phyloP scores from a whole-genome alignment of 257 asterid species.

The Solanum tacnaense region DNA sequence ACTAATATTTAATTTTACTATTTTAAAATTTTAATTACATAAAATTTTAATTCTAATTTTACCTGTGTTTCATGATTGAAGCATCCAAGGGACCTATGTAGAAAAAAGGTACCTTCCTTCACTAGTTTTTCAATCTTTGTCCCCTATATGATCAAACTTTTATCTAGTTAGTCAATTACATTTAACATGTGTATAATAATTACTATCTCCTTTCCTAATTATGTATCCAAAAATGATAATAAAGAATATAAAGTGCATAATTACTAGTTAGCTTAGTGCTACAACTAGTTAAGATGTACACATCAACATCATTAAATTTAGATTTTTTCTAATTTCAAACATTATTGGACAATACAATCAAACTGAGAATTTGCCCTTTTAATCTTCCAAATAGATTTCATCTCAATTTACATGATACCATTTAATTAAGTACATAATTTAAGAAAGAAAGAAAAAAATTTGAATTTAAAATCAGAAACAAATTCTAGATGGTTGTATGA shows the following conservation, averaged over 20 bases:
- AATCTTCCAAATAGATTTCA: background rate
- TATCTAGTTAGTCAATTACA: background rate
- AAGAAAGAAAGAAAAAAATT: background rate
- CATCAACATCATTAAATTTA: background rate
- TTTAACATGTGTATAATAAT: background rate
- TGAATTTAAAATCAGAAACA: no score
- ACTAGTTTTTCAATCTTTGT: background rate
- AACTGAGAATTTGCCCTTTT: background rate
- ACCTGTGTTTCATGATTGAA: background rate
- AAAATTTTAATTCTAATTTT: background rate
- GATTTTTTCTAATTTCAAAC: background rate
- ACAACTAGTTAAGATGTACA: background rate
- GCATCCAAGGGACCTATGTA: background rate
- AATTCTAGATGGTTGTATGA: background rate
- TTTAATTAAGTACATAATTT: background rate
- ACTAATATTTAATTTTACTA: background rate
- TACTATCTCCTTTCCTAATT: background rate
- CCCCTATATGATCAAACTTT: background rate
- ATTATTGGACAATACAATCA: background rate
- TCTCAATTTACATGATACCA: no score
- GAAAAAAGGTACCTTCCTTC: background rate
- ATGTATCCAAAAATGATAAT: background rate
- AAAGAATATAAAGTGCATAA: background rate
- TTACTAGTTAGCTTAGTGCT: background rate
- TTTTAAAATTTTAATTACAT: background rate